These are phyloP conservation scores for Nannochloropsis salina DNA, from an alignment of 108 stramenopile species.

Conservation along the genomic window DNA sequence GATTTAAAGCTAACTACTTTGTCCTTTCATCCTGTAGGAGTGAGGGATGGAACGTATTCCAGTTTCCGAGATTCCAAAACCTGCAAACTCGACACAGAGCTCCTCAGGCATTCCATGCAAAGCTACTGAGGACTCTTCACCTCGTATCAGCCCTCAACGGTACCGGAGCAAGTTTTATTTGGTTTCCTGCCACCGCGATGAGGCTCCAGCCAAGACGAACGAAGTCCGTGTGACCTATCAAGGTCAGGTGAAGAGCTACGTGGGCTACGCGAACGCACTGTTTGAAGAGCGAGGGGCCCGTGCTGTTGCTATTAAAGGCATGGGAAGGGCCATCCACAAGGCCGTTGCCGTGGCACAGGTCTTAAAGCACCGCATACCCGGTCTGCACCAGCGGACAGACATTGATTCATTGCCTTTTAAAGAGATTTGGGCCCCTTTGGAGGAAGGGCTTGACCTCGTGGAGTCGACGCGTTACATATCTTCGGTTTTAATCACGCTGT, in stretches of 20 bases:
- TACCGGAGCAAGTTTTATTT: neutral
- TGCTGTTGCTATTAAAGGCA: neutral
- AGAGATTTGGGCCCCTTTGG: neutral
- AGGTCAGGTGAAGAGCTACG: neutral
- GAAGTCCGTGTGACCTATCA: neutral
- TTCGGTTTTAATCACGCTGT: neutral
- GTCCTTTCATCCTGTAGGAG: no score
- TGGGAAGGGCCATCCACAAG: neutral
- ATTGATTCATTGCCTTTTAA: neutral
- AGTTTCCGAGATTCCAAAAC: no score
- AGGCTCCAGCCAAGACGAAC: neutral
- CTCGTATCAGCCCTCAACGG: neutral
- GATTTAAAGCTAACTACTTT: no score
- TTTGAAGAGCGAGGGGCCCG: neutral
- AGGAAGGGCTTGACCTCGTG: neutral
- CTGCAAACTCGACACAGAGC: no score
- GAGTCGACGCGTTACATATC: conserved; percentile 4
- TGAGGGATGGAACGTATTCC: no score
- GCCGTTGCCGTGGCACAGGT: neutral
- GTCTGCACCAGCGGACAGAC: neutral
- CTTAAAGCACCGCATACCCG: neutral
- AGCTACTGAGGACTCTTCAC: no score
- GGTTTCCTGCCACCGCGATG: neutral
- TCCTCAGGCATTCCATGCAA: no score
- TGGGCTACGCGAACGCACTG: neutral